Base-by-base conservation (phyloP, 495 filamentous ascomycete species). In the Penicillium diatomitis region DNA sequence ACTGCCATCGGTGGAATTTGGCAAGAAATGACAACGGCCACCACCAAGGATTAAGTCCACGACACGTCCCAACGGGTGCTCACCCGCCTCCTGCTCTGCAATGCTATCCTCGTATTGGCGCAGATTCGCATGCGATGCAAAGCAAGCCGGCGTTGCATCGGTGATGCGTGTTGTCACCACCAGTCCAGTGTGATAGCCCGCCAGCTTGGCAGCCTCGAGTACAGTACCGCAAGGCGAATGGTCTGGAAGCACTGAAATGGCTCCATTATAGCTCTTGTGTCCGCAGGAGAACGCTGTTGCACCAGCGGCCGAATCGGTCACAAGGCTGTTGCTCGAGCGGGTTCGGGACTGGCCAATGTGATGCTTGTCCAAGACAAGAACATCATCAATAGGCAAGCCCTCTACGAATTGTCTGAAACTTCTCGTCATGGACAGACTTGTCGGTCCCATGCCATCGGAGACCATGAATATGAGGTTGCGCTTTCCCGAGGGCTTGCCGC, bases 391-490 rank as follows among this genome's bases (percentile, higher is more conserved):
- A 3, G 86, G 82, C 10, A 90, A 70, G 8, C 78, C 80, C 33
- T 82, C 72, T n/a, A 69, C 62, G 33, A 75, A 70, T 64, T 98
- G 92, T 31, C 81, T 75, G 70, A 88, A 97, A 59, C 79, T 82
- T 41, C 92, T 74, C 5, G 94, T 96, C 61, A 97, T 66, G 8
- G 81, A 81, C 28, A 97, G 75, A 62, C 87, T 91, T 20, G 90
- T 87, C 3, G 92, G 92, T 0, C 92, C 92, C 94, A 98, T 97
- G 47, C 91, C 92, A 61, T 98, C 92, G 0, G 87, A 94, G 6
- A 98, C 94, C 94, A 98, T 97, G 73, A 98, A 97, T 51, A 98
- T 84, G 36, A 97, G 67, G 60, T 96, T 98, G 28, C 85, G 76
- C 68, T 97, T 98, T 9, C 86, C 85, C n/a, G 59, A 69, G 6